phyloP scores from a whole-genome alignment of 176 grass and related monocot genomes.

The Coix lacrymajobi region DNA sequence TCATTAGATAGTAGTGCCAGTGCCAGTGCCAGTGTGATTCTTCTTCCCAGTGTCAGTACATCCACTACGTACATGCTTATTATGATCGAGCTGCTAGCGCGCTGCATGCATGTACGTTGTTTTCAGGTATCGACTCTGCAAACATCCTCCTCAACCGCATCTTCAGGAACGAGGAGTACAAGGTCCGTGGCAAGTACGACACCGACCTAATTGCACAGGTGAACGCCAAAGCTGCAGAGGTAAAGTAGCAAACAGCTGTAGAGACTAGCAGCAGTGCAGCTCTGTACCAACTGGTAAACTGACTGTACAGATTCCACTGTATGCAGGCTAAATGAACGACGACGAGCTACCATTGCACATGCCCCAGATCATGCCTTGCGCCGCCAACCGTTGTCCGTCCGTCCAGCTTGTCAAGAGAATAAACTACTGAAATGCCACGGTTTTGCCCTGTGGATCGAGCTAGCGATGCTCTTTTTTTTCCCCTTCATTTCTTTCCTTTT shows the following conservation, averaged over 20 bases:
- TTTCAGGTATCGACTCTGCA: constrained; percentile 9
- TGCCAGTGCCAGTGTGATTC: no score
- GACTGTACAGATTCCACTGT: background rate
- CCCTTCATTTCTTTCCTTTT: background rate
- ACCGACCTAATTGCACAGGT: background rate
- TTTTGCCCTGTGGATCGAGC: no score
- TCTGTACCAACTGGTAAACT: no score
- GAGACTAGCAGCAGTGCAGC: background rate
- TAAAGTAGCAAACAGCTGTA: background rate
- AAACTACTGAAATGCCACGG: background rate
- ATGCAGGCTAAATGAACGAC: background rate
- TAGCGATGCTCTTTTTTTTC: background rate
- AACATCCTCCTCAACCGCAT: background rate
- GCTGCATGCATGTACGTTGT: no score
- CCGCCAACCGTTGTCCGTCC: background rate
- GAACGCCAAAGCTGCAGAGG: background rate
- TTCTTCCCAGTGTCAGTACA: background rate
- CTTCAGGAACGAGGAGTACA: constrained; percentile 28
- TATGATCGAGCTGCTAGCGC: no score
- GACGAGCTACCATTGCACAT: background rate
- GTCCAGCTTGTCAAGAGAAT: background rate
- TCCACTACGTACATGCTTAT: background rate
- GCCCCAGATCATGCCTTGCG: background rate
- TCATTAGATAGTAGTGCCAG: no score
- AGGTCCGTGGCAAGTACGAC: constrained; percentile 21